These are phyloP conservation scores for Aspergillus wentii DNA, from an alignment of 495 filamentous ascomycete genomes.

Conservation along the genomic window DNA sequence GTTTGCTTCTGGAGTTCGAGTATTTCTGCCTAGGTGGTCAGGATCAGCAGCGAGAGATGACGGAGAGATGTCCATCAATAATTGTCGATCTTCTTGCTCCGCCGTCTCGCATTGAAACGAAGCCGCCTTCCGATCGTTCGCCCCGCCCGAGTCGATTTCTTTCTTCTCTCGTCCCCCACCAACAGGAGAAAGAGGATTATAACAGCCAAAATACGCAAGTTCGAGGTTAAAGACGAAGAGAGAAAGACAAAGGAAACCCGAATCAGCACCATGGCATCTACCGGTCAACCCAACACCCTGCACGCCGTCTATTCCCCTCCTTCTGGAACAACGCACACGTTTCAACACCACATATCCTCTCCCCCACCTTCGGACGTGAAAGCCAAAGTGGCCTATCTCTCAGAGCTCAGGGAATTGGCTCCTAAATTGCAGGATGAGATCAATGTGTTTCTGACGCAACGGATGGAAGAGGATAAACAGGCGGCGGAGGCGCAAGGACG, in stretches of 20 bases:
- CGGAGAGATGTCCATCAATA: slow-evolving; percentile 9
- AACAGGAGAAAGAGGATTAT: too few species aligned
- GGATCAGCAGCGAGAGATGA: slow-evolving; percentile 4
- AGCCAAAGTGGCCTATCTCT: slow-evolving; percentile 63
- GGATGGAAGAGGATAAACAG: slow-evolving; percentile 86
- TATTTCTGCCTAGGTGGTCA: too few species aligned
- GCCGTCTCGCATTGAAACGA: background rate
- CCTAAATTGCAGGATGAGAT: slow-evolving; percentile 62
- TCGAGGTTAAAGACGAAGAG: too few species aligned
- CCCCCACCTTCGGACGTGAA: slow-evolving; percentile 33
- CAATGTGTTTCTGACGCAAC: slow-evolving; percentile 76
- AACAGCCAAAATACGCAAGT: too few species aligned
- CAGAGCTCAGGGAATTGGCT: slow-evolving; percentile 56
- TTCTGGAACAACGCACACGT: slow-evolving; percentile 26
- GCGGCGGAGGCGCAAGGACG: slow-evolving; percentile 31
- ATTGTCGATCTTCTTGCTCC: background rate
- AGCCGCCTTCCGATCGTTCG: slow-evolving; percentile 8
- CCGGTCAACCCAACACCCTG: slow-evolving; percentile 18
- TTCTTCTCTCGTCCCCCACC: background rate
- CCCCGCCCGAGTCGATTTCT: slow-evolving; percentile 8
- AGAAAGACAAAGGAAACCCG: background rate
- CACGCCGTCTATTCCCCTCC: slow-evolving; percentile 58
- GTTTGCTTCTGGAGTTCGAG: too few species aligned
- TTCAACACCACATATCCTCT: slow-evolving; percentile 36
- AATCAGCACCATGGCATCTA: background rate